A percentile compares a stretch with the other conserved stretches of the same genome.
phyloP scores from a whole-genome alignment of 2,329 filamentous ascomycete species.

The Nigrospora sphaerica region DNA sequence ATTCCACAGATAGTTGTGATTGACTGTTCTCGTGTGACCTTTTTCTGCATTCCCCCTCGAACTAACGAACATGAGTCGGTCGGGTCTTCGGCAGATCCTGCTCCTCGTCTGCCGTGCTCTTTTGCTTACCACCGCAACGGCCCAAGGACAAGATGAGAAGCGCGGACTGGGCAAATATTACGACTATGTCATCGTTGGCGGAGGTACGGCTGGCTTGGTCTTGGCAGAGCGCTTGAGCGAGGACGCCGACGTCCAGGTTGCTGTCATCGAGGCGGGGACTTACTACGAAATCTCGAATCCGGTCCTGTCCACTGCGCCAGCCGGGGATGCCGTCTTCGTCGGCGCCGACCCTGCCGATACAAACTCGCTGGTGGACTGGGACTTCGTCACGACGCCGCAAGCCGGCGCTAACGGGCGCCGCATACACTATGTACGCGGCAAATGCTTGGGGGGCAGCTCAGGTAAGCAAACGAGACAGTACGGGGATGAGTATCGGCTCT shows the following conservation, averaged over 20 bases:
- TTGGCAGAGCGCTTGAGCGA: conserved; percentile 23
- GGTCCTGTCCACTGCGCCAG: conserved; percentile 1
- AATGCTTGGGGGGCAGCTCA: conserved; percentile 19
- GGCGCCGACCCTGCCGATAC: conserved; percentile 2
- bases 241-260: conserved; percentile 17
- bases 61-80: no score
- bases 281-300: conserved; percentile 22
- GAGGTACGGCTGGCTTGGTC: conserved; percentile 29
- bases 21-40: no score
- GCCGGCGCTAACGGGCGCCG: conserved; percentile 3
- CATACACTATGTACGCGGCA: conserved; percentile 20
- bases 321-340: conserved; percentile 11
- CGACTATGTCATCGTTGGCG: conserved; percentile 24
- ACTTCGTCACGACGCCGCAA: conserved; percentile 14
- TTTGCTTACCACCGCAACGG: not conserved
- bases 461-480: not conserved
- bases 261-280: conserved; percentile 29
- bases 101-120: not conserved
- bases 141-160: not conserved
- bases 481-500: not conserved
- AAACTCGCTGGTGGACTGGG: conserved; percentile 13
- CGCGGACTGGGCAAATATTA: conserved; percentile 1
- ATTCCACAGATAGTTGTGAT: no score
- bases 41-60: no score
- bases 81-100: no score